phyloP scores from a whole-genome alignment of 208 protist species.

The Spongospora subterranea region DNA sequence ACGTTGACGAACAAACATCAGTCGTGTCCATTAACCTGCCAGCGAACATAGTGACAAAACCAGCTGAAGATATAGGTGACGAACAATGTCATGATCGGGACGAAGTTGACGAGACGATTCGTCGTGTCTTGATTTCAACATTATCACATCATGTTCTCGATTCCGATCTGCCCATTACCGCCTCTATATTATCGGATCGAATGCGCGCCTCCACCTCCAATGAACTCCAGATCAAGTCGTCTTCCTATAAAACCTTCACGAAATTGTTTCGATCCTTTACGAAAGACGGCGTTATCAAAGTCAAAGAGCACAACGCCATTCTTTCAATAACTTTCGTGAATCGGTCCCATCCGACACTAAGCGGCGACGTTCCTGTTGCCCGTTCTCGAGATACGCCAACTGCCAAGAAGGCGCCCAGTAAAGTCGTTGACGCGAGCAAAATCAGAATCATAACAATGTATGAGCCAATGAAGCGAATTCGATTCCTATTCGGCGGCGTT shows the following conservation, averaged over 20 bases:
- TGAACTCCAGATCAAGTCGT: neutral
- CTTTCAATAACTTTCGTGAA: neutral
- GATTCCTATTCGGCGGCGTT: slow-evolving; percentile 23
- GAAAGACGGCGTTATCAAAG: slow-evolving; percentile 9
- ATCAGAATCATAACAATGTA: neutral
- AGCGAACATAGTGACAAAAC: neutral
- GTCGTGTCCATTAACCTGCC: neutral
- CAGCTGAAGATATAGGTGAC: neutral
- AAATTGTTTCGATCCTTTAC: slow-evolving; percentile 26
- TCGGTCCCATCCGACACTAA: neutral
- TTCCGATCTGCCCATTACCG: neutral
- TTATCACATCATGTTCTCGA: neutral
- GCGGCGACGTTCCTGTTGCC: neutral
- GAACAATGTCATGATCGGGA: neutral
- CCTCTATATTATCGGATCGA: neutral
- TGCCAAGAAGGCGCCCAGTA: neutral
- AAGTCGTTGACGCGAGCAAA: neutral
- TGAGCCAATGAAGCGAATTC: slow-evolving; percentile 31
- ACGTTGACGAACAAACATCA: neutral
- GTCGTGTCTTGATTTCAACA: neutral
- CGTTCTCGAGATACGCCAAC: neutral
- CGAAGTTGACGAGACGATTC: neutral
- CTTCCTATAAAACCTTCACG: neutral
- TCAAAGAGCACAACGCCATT: neutral
- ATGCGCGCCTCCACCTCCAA: neutral